A percentile compares a stretch with the other conserved stretches of the same genome.
phyloP scores from a whole-genome alignment of 1,284 basidiomycete species.

The Irpex lacteus region DNA sequence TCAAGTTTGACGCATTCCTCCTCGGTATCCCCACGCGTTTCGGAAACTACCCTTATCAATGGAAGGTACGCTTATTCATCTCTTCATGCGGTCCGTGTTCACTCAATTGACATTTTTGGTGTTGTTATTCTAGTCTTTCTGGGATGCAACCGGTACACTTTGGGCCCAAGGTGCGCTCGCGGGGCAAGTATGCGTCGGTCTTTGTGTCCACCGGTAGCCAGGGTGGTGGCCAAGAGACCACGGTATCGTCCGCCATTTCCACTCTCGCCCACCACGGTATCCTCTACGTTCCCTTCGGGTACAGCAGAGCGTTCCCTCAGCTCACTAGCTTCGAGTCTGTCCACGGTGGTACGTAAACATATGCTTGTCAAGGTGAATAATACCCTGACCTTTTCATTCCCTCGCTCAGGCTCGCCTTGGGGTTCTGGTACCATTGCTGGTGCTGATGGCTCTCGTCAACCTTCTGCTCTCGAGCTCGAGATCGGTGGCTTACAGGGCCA shows the following conservation, averaged over 20 bases:
- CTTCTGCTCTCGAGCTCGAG: slow-evolving; percentile 60
- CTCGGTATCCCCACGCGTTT: slow-evolving; percentile 81
- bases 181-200: slow-evolving; percentile 76
- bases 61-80: slow-evolving; percentile 50
- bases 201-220: slow-evolving; percentile 67
- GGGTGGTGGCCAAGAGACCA: slow-evolving; percentile 77
- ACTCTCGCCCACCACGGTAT: slow-evolving; percentile 83
- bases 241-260: slow-evolving; percentile 63
- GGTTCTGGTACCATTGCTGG: slow-evolving; percentile 71
- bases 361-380: not conserved
- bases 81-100: not conserved
- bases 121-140: slow-evolving; percentile 54
- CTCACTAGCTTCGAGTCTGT: slow-evolving; percentile 60
- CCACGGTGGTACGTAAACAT: slow-evolving; percentile 61
- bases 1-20: slow-evolving; percentile 64
- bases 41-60: slow-evolving; percentile 69
- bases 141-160: slow-evolving; percentile 77
- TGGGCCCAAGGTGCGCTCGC: slow-evolving; percentile 74
- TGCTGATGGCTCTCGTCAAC: slow-evolving; percentile 61
- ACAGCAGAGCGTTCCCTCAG: slow-evolving; percentile 55
- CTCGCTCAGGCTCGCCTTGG: slow-evolving; percentile 57
- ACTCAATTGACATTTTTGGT: not conserved
- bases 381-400: not conserved
- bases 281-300: slow-evolving; percentile 79
- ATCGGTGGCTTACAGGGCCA: slow-evolving; percentile 68